These are phyloP conservation scores for Phylloporus sp. DNA, from an alignment of 768 basidiomycete genomes.

Conservation along the genomic window DNA sequence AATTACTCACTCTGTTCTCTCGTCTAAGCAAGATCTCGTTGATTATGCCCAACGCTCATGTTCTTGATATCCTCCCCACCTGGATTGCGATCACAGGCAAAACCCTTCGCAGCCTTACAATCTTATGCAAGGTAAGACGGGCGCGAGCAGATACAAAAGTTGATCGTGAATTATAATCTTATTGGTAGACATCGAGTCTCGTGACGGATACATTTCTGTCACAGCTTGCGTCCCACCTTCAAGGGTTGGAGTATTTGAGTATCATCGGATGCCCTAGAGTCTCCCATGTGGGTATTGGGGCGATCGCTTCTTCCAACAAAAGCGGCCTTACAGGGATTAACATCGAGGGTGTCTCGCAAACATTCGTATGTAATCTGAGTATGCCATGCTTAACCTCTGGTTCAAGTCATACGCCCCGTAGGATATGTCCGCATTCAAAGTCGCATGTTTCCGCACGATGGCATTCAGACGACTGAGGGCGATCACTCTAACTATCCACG, in stretches of 20 bases:
- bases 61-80: conserved; percentile 44
- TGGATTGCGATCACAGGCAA: conserved; percentile 49
- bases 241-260: conserved; percentile 51
- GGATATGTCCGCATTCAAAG: conserved; percentile 51
- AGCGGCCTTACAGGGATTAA: conserved; percentile 50
- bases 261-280: conserved; percentile 69
- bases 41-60: conserved; percentile 67
- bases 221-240: conserved; percentile 46
- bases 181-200: conserved; percentile 47
- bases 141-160: background rate
- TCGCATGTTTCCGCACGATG: conserved; percentile 31
- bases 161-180: background rate
- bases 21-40: conserved; percentile 54
- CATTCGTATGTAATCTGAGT: conserved; percentile 46
- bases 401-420: conserved; percentile 24
- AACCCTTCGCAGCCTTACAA: conserved; percentile 52
- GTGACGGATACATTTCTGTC: conserved; percentile 57
- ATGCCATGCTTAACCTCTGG: background rate
- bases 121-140: conserved; percentile 63
- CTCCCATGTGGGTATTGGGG: conserved; percentile 55
- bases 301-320: conserved; percentile 43
- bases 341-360: conserved; percentile 58
- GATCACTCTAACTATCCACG: conserved; percentile 54
- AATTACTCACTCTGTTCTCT: conserved; percentile 47
- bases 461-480: conserved; percentile 46